Base-by-base conservation (phyloP, 306 rosid genomes). In the Quercus suber region DNA sequence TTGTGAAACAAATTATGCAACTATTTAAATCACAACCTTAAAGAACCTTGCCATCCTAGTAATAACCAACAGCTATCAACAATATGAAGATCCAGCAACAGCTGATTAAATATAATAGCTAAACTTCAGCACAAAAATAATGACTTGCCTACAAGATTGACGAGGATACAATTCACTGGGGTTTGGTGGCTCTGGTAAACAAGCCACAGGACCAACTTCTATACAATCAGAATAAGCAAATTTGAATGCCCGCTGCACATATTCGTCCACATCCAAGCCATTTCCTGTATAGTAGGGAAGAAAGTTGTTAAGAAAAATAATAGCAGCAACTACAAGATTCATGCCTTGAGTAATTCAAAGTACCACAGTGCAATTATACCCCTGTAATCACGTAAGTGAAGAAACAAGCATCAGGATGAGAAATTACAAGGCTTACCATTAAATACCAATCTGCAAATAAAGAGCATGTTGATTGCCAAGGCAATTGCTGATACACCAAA, bases 151-250 rank as follows among this genome's bases (percentile, higher is more conserved):
- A 82, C 92, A 88, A 81, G 97, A 93, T 82, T 96, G 97, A 43
- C 97, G 98, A 83, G 99, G 98, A 90, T 96, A 96, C 77, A 96
- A 86, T 83, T 93, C 98, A 82, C 90, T 93, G 33, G 99, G 99
- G 81, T 93, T 94, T n/a, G 98, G 99, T 41, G 99, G 96, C 83
- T 93, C 98, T 61, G 99, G 96, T 84, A 93, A 88, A 86, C 92
- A 91, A 76, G 99, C 91, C 85, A 96, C 94, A 20, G 97, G 98
- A 82, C 97, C 99, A 80, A 90, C 90, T 87, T 96, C 98, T 79
- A 96, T 87, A 86, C 96, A 88, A 85, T 96, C 99, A 72, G 99
- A 87, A 89, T 93, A 96, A 72, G 99, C 99, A 89, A 93, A 96
- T 79, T 91, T 96, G 84, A 93, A 96, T 68, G 99, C 99, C 87